Conservation (phyloP, 2,329 filamentous ascomycete species). For the Monilinia fructicola region DNA sequence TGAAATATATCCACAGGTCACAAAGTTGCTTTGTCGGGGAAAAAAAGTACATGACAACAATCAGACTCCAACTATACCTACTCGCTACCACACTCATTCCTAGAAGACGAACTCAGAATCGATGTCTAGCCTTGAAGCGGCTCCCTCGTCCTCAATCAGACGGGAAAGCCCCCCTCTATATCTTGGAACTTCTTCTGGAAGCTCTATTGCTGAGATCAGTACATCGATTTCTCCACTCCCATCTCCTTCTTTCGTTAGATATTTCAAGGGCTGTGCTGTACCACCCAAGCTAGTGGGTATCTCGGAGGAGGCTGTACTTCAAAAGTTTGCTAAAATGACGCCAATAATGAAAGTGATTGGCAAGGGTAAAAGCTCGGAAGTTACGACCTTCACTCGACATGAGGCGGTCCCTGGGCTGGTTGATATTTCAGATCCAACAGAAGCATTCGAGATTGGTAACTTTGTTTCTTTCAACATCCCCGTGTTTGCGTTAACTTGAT, state of each 20-base stretch:
- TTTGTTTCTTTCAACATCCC: background rate
- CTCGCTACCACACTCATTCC: background rate
- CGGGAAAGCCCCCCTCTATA: background rate
- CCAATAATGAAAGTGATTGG: background rate
- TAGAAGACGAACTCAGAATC: background rate
- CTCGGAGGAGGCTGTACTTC: slow-evolving; percentile 7
- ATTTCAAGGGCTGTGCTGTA: background rate
- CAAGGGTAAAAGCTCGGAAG: slow-evolving; percentile 1
- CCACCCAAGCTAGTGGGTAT: background rate
- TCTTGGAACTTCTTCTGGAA: background rate
- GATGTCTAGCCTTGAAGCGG: background rate
- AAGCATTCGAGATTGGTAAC: slow-evolving; percentile 2
- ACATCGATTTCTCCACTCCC: slow-evolving; percentile 1
- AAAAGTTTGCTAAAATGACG: background rate
- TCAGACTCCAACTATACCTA: background rate
- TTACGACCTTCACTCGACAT: slow-evolving; percentile 10
- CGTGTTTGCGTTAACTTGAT: background rate
- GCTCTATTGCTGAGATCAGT: background rate
- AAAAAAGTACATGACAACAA: background rate
- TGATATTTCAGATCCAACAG: background rate
- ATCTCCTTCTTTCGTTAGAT: background rate
- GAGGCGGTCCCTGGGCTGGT: slow-evolving; percentile 11
- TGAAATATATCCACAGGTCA: background rate
- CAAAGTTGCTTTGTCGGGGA: too few species aligned
- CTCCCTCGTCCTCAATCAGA: background rate